phyloP scores from a whole-genome alignment of 345 rosid genomes.

The Erodium maritimum region DNA sequence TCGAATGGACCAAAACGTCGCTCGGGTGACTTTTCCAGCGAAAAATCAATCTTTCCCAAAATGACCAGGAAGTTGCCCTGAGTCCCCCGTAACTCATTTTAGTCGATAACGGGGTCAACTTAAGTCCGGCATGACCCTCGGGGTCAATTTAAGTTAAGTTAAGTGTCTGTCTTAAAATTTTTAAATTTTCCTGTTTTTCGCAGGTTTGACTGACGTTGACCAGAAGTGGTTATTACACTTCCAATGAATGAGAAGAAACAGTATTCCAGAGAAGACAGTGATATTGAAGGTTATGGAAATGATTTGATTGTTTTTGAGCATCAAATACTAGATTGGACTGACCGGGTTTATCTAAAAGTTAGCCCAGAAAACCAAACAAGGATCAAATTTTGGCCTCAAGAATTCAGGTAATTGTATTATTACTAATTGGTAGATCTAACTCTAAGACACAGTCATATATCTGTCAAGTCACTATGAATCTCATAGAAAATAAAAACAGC shows the following conservation, averaged over 20 bases:
- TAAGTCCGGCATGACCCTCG: too few species aligned
- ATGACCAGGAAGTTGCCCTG: too few species aligned
- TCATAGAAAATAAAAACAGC: neutral
- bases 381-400: slow-evolving; percentile 17
- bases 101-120: too few species aligned
- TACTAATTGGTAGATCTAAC: neutral
- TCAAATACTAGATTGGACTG: slow-evolving; percentile 20
- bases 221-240: too few species aligned
- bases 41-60: too few species aligned
- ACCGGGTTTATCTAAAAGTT: slow-evolving; percentile 15
- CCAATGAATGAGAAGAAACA: slow-evolving; percentile 21
- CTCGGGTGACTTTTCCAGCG: too few species aligned
- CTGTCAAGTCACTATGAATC: neutral
- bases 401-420: slow-evolving; percentile 12
- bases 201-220: too few species aligned
- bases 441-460: neutral
- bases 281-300: slow-evolving; percentile 24
- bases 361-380: slow-evolving; percentile 15
- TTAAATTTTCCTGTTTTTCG: too few species aligned
- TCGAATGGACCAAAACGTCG: too few species aligned
- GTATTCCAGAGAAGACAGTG: slow-evolving; percentile 13
- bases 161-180: too few species aligned
- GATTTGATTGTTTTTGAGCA: slow-evolving; percentile 14
- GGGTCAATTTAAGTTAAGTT: too few species aligned
- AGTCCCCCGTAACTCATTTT: too few species aligned